phyloP scores from a whole-genome alignment of 2,329 filamentous ascomycete species.

The Aspergillus novofumigatus region DNA sequence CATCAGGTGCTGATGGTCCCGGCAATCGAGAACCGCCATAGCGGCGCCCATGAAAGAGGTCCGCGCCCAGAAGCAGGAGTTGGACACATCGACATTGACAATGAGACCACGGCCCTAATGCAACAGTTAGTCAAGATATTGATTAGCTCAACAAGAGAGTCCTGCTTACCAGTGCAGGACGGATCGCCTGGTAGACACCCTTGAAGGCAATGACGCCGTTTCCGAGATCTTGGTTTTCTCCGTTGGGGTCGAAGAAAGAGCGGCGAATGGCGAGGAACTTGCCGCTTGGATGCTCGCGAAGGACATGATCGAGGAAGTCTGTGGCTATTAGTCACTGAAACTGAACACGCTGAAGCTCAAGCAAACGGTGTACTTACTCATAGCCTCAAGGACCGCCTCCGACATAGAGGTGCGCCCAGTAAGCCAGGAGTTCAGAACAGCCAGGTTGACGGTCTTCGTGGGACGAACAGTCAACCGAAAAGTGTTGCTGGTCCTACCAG shows the following conservation, averaged over 20 bases:
- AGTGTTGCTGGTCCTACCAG: conserved; percentile 39
- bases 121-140: conserved; percentile 21
- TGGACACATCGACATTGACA: conserved; percentile 87
- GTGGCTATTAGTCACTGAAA: conserved; percentile 3
- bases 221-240: conserved; percentile 53
- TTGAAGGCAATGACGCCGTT: conserved; percentile 73
- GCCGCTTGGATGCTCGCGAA: conserved; percentile 73
- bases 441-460: conserved; percentile 66
- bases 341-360: neutral
- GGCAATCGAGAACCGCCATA: conserved; percentile 28
- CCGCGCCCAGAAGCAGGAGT: conserved; percentile 77
- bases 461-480: conserved; percentile 61
- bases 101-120: conserved; percentile 60
- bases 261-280: conserved; percentile 69
- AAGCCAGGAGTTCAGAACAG: conserved; percentile 64
- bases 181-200: conserved; percentile 82
- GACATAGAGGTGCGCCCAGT: conserved; percentile 57
- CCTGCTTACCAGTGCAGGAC: conserved; percentile 59
- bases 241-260: conserved; percentile 67
- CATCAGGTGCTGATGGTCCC: conserved; percentile 30
- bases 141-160: conserved; percentile 1
- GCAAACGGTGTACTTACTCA: conserved; percentile 52
- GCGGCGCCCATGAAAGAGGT: conserved; percentile 34
- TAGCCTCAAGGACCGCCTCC: conserved; percentile 67
- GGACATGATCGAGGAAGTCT: conserved; percentile 82